Conservation (phyloP, 1,139 yeast genomes). For the Wickerhamomyces sp. region DNA sequence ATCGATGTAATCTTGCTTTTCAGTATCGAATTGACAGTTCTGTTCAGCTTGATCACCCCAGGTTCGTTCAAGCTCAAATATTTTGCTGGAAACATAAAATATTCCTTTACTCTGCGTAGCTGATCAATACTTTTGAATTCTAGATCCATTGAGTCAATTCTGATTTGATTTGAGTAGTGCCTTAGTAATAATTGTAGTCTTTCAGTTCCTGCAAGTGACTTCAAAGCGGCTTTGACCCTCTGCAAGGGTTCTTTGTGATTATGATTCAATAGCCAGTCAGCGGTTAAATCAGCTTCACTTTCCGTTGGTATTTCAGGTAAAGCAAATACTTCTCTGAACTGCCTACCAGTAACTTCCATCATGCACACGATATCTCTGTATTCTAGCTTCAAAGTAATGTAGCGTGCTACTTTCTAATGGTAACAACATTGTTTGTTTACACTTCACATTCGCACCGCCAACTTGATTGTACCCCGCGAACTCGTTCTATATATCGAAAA, state of each 20-base stretch:
- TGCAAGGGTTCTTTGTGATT: slow-evolving; percentile 19
- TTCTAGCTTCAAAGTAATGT: too few relatives aligned
- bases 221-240: slow-evolving; percentile 19
- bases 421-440: too few relatives aligned
- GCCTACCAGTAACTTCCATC: not conserved
- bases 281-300: slow-evolving; percentile 17
- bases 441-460: too few relatives aligned
- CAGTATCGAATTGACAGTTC: slow-evolving; percentile 16
- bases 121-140: slow-evolving; percentile 3
- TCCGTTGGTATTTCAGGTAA: slow-evolving; percentile 15
- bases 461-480: too few relatives aligned
- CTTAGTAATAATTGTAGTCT: slow-evolving; percentile 5
- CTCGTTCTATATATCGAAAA: too few relatives aligned
- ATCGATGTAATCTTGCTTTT: slow-evolving; percentile 7
- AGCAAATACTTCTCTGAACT: not conserved
- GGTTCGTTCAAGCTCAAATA: slow-evolving; percentile 12
- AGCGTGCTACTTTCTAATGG: too few relatives aligned
- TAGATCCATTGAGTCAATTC: slow-evolving; percentile 6
- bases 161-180: slow-evolving; percentile 14
- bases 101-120: slow-evolving; percentile 13
- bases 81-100: slow-evolving; percentile 18
- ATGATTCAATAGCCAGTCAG: slow-evolving; percentile 21
- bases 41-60: slow-evolving; percentile 11
- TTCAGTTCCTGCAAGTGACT: slow-evolving; percentile 7
- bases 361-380: too few relatives aligned